A percentile compares a stretch with the other conserved stretches of the same genome.
These are phyloP conservation scores for Solanum hybrid DNA, from an alignment of 305 asterid species.

Conservation along the genomic window DNA sequence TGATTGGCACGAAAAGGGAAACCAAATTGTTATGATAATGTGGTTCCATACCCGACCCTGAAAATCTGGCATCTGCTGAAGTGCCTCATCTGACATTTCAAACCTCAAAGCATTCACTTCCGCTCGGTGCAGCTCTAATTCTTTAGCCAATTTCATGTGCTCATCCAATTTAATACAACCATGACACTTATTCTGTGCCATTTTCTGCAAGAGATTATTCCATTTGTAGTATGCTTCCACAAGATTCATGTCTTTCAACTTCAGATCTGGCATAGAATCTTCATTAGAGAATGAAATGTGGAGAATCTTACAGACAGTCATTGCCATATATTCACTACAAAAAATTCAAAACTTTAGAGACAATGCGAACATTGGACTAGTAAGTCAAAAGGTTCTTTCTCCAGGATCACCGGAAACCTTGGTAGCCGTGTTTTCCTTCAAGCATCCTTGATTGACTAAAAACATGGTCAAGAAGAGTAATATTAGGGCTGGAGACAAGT, in stretches of 20 bases:
- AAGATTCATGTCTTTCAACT: slow-evolving; percentile 57
- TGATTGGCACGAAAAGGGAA: slow-evolving; percentile 1
- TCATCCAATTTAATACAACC: slow-evolving; percentile 85
- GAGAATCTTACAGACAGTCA: background rate
- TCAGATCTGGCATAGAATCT: slow-evolving; percentile 57
- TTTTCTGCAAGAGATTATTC: slow-evolving; percentile 70
- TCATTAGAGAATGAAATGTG: slow-evolving; percentile 12
- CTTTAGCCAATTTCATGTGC: slow-evolving; percentile 66
- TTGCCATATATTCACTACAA: background rate
- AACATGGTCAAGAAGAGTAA: background rate
- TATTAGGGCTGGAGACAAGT: background rate
- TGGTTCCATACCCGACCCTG: slow-evolving; percentile 81
- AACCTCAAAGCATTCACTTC: slow-evolving; percentile 69
- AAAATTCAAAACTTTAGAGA: background rate
- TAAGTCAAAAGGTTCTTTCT: background rate
- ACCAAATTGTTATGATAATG: background rate
- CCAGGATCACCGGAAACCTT: background rate
- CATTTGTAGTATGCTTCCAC: slow-evolving; percentile 59
- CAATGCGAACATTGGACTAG: background rate
- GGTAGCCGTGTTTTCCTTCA: background rate
- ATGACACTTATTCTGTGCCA: slow-evolving; percentile 87
- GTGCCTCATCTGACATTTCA: slow-evolving; percentile 99
- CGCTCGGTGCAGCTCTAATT: slow-evolving; percentile 50
- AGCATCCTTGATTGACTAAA: background rate
- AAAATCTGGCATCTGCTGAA: slow-evolving; percentile 96